Base-by-base conservation (phyloP, 331 rosid species). In the Telfairia occidentalis region DNA sequence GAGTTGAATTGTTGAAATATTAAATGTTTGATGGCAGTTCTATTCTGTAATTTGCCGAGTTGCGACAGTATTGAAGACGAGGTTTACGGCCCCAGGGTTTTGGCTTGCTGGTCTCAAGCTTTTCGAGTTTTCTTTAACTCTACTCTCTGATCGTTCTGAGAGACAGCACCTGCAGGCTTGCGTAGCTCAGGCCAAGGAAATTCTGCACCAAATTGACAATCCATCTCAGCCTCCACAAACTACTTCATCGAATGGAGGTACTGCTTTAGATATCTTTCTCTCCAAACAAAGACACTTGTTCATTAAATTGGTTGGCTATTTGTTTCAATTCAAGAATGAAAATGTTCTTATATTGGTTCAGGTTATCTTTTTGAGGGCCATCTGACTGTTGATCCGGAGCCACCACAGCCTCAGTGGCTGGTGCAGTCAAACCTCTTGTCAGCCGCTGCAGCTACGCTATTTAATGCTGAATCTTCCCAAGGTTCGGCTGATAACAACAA, bases 341-440 rank as follows among this genome's bases (percentile, higher is more conserved):
- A 3, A 26, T 7, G 0, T 4, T 61, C 46, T 59, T 63, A 1
- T 73, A 66, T 42, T 75, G 78, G 77, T 85, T 87, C 76, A 92
- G 97, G 97, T 34, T 95, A 88, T 83, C 90, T 95, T 45, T 95
- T 95, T 82, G 98, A 95, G 90, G 96, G 97, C 38, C 96, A 92
- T 82, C 90, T 91, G 58, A 95, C 98, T 0, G 89, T 92, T 75
- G 98, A 90, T 90, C 89, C 78, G 3, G 98, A 95, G 84, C 97
- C 97, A 11, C 90, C 96, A 11, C 96, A 86, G 80, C 98, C 96
- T 30, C 90, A 87, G 64, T 95, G 97, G 98, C 76, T 95, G 86
- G 96, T 87, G 79, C 92, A 90, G 49, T 77, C 90, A 61, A 91
- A 88, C 82, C 87, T 91, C 70, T 28, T 95, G 90, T 55, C 85